These are phyloP conservation scores for Rhodamnia rubescens DNA, from an alignment of 345 rosid genomes.

Conservation along the genomic window DNA sequence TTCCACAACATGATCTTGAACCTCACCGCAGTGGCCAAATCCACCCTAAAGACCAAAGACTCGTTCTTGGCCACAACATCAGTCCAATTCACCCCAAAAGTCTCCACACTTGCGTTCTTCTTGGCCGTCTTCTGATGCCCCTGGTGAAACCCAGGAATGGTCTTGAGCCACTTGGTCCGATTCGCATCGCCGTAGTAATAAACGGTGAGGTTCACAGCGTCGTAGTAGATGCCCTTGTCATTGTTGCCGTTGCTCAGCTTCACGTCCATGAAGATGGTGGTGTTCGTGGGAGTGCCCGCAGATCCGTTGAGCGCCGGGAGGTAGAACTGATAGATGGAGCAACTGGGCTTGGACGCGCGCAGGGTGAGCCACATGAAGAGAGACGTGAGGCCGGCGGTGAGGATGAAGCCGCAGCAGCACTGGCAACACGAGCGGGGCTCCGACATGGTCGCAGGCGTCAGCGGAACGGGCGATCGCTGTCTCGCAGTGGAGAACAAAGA, in stretches of 20 bases:
- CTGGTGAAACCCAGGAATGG: constrained; percentile 36
- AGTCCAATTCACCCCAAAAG: constrained; percentile 3
- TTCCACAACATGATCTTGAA: constrained; percentile 51
- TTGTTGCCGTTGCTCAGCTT: constrained; percentile 51
- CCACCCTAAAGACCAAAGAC: constrained; percentile 38
- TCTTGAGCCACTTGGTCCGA: not conserved
- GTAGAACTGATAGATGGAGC: constrained; percentile 30
- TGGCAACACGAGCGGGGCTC: constrained; percentile 10
- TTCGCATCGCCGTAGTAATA: constrained; percentile 7
- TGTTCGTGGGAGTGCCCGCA: constrained; percentile 1
- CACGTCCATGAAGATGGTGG: constrained; percentile 36
- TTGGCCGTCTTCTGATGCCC: constrained; percentile 58
- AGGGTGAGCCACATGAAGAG: constrained; percentile 72
- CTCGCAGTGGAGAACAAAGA: not conserved
- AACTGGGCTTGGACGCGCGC: constrained; percentile 48
- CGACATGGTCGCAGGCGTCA: constrained; percentile 10
- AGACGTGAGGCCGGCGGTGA: constrained; percentile 47
- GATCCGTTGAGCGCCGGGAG: constrained; percentile 52
- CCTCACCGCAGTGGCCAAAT: constrained; percentile 52
- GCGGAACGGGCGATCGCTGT: not conserved
- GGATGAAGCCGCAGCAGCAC: constrained; percentile 46
- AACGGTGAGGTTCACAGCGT: constrained; percentile 30
- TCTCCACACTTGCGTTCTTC: constrained; percentile 5
- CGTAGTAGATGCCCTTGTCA: constrained; percentile 65
- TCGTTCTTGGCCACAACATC: constrained; percentile 25